Base-by-base conservation (phyloP, 345 rosid genomes). In the Arabis alpina region DNA sequence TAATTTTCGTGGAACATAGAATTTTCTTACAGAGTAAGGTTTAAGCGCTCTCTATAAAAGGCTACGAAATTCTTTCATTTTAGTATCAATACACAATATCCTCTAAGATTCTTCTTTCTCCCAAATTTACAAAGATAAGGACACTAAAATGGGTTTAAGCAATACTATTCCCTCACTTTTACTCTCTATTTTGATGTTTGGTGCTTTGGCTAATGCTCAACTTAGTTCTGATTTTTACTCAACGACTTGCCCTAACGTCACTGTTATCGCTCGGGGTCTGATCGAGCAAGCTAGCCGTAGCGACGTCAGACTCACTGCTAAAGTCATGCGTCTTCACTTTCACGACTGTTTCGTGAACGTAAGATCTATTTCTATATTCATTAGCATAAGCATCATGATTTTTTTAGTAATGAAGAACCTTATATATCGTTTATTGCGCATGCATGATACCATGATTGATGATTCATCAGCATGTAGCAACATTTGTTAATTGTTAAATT, bases 271-370 rank as follows among this genome's bases (percentile, higher is more conserved):
- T 58, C 56, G 73, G 8, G 62, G 48, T 47, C 24, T 74, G 15
- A 66, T 74, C 25, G 61, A 66, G 32, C 73, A 49, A 74, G 73
- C 73, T 43, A 65, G 72, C 60, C 77, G 66, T 30, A 41, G 40
- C 30, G 72, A 76, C 49, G 71, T 45, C 6, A 52, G 70, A 56
- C 72, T 73, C 58, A 56, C 77, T 49, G 77, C 77, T 57, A 66
- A 73, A 73, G 65, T 88, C 80, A 70, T 76, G 64, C 80, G 80
- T 51, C 80, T 76, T 42, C 76, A 76, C 48, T 76, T 76, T 60
- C 80, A 88, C 13, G 95, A 88, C 77, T 88, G 94, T 75, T 88
- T 86, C 40, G 88, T 86, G 37, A 85, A 88, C 70, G 91, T 88
- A 62, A 65, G 66, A 15, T 39, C 37, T 39, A 12, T 15, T 19